A percentile compares a stretch with the other conserved stretches of the same genome.
Evolutionary conservation across 1,139 yeast species (phyloP).

Genomic region (Wickerhamiella pararugosa): DNA sequence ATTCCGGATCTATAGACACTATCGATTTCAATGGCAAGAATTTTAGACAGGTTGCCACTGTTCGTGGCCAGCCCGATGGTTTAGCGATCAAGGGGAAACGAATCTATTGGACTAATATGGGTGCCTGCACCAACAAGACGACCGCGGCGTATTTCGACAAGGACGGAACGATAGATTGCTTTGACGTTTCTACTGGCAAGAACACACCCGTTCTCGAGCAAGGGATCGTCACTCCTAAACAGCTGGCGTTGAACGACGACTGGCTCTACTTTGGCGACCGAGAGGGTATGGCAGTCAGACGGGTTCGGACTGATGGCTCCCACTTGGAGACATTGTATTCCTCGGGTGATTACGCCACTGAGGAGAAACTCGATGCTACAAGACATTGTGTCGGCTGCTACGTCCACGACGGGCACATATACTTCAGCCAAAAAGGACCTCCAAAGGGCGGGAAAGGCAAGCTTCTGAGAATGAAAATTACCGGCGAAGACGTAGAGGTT

Average conservation of each 20-base stretch:
- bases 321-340: background rate
- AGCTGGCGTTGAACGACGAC: background rate
- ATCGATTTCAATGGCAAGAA: too few species aligned
- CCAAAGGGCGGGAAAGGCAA: conserved; percentile 6
- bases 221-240: conserved; percentile 5
- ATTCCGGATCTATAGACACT: too few species aligned
- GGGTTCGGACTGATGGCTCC: background rate
- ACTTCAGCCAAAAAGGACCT: conserved; percentile 6
- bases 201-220: background rate
- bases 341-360: background rate
- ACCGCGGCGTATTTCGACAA: too few species aligned
- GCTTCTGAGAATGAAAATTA: background rate
- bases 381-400: conserved; percentile 5
- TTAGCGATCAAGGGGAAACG: too few species aligned
- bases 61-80: background rate
- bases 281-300: conserved; percentile 3
- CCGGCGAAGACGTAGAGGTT: background rate
- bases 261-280: conserved; percentile 6
- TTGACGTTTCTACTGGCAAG: too few species aligned
- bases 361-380: background rate
- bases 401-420: background rate
- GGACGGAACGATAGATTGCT: too few species aligned
- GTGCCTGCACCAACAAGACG: too few species aligned
- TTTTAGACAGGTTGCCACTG: background rate
- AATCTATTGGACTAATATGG: too few species aligned